Base-by-base conservation (phyloP, 805 yeast species). In the Candida anglica region DNA sequence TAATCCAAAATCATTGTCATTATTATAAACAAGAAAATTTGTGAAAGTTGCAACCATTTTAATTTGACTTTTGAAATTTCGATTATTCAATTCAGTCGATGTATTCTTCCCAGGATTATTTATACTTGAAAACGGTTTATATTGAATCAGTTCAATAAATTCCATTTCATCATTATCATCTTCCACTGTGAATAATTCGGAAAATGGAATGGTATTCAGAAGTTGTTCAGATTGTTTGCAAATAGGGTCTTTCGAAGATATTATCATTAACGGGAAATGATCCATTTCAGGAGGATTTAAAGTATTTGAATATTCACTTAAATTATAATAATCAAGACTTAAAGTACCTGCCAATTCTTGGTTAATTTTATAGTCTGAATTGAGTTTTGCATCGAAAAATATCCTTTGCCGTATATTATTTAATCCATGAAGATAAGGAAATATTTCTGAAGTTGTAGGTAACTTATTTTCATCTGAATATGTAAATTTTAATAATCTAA, bases 401-500 rank as follows among this genome's bases (percentile, higher is more conserved):
- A 51, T 48, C 17, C 62, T 44, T 34, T 58, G 67, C 32, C 44
- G 40, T 9, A 42, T 26, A 27, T 44, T 48, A 28, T 43, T 44
- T 22, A 60, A 42, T 2, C 66, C 66, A 42, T 61, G 66, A 28
- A 63, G 48, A 38, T 53, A 61, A 2, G 69, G 69, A 36, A 63
- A 61, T 42, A 61, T 35, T 6, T 39, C 40, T 4, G 14, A 26
- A 6, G 37, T 26, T 6, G 36, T 29, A 2, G 53, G 47, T 17
- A 42, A 27, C 45, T 47, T 22, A 28, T 40, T 8, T 39, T 40
- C 20, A 3, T n/a, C 9, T 11, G 28, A 32, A 19, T 32, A 32
- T 21, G 23, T 24, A 8, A 22, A 20, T 4, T 32, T 16, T 13
- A 32, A 23, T 19, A 32, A 25, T 5, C 6, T 15, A 10, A 15